Conservation (phyloP, 2,329 filamentous ascomycete species). For the Aspergillus sp. region DNA sequence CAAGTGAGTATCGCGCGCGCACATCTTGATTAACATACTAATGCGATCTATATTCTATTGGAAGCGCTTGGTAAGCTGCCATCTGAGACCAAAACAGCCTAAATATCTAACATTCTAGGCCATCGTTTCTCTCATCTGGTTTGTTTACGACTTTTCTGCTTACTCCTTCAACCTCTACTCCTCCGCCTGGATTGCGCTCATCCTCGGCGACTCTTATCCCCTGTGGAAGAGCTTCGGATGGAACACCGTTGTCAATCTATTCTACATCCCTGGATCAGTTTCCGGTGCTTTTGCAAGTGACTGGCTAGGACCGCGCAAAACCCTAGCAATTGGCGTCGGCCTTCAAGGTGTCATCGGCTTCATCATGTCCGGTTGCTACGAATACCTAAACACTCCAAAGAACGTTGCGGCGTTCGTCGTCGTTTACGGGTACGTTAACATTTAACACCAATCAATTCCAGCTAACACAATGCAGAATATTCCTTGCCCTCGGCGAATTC, state of each 20-base stretch:
- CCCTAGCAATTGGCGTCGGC: constrained; percentile 68
- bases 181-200: constrained; percentile 57
- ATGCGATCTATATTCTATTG: constrained; percentile 63
- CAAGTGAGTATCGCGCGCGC: constrained; percentile 1
- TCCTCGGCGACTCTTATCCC: constrained; percentile 61
- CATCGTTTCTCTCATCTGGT: constrained; percentile 75
- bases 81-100: neutral
- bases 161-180: constrained; percentile 89
- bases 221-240: constrained; percentile 81
- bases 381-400: constrained; percentile 62
- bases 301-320: constrained; percentile 73
- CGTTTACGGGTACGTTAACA: constrained; percentile 60
- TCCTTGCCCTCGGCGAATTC: constrained; percentile 74
- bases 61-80: constrained; percentile 56
- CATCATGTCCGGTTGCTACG: constrained; percentile 81
- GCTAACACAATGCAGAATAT: constrained; percentile 51
- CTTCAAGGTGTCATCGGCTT: constrained; percentile 79
- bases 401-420: constrained; percentile 76
- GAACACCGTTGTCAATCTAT: constrained; percentile 84
- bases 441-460: neutral
- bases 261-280: constrained; percentile 82
- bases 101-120: constrained; percentile 29
- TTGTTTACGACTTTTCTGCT: constrained; percentile 80
- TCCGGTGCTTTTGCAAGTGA: constrained; percentile 76
- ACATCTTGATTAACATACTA: neutral